Conservation (phyloP, 352 stramenopile genomes). For the Phytophthora ramorum region DNA sequence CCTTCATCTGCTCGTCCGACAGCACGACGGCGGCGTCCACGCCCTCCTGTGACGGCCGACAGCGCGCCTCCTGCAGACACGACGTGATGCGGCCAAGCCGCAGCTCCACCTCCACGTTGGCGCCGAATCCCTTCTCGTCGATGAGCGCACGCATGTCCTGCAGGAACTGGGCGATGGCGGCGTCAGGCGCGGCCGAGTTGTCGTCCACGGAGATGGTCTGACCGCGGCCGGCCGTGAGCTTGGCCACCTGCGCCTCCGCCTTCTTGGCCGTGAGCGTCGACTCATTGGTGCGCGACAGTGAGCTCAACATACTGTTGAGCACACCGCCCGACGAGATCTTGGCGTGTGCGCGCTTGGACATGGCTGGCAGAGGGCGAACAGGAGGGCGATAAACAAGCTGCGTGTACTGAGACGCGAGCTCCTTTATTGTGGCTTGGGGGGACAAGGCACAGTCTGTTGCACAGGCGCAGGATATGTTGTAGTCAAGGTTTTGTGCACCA, state of each 20-base stretch:
- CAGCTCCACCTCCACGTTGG: conserved; percentile 85
- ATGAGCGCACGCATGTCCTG: conserved; percentile 80
- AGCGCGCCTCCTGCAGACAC: conserved; percentile 75
- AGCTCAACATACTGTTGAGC: conserved; percentile 77
- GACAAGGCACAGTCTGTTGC: conserved; percentile 8
- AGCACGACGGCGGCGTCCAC: conserved; percentile 79
- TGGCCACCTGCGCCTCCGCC: conserved; percentile 76
- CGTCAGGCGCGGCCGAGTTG: conserved; percentile 68
- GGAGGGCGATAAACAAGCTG: conserved; percentile 1
- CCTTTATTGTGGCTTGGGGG: conserved; percentile 11
- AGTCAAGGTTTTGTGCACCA: background rate
- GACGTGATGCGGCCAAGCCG: conserved; percentile 86
- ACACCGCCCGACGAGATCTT: conserved; percentile 47
- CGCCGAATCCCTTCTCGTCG: conserved; percentile 80
- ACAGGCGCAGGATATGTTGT: background rate
- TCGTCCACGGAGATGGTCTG: conserved; percentile 80
- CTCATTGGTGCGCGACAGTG: conserved; percentile 80
- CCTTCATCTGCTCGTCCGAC: conserved; percentile 79
- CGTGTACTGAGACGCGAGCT: conserved; percentile 10
- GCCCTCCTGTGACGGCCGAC: conserved; percentile 72
- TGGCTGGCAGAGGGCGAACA: conserved; percentile 17
- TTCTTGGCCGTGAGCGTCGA: conserved; percentile 75
- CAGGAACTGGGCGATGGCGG: conserved; percentile 83
- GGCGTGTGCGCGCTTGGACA: conserved; percentile 74
- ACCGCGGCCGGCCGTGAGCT: conserved; percentile 73